Conservation (phyloP, 192 early-diverging fungal species). For the Anaeromyces robustus region DNA sequence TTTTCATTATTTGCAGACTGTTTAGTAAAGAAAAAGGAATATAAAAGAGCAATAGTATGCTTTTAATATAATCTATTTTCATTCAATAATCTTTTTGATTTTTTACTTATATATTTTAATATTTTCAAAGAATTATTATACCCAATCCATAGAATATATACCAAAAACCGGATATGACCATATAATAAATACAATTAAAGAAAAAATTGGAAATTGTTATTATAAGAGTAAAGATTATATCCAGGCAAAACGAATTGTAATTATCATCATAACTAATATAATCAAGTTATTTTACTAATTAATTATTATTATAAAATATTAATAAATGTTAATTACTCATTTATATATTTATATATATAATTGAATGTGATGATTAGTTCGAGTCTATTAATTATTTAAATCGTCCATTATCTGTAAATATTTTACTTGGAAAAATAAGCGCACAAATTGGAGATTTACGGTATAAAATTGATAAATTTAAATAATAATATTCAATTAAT, state of each 20-base stretch:
- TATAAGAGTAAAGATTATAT: not conserved
- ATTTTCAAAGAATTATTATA: not conserved
- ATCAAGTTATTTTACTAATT: too few relatives aligned
- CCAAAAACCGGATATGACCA: not conserved
- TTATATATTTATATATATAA: too few relatives aligned
- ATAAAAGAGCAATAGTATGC: too few relatives aligned
- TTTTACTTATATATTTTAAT: too few relatives aligned
- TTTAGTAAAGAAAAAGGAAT: too few relatives aligned
- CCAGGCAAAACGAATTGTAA: not conserved
- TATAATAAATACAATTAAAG: not conserved
- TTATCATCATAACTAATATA: too few relatives aligned
- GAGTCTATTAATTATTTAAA: not conserved
- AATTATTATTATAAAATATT: too few relatives aligned
- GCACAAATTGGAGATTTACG: not conserved
- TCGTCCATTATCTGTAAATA: not conserved
- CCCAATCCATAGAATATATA: not conserved
- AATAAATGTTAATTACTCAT: too few relatives aligned
- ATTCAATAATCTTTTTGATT: too few relatives aligned
- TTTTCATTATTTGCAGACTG: too few relatives aligned
- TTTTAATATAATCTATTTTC: too few relatives aligned
- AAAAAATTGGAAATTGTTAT: not conserved
- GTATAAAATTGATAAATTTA: not conserved
- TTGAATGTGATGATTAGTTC: not conserved
- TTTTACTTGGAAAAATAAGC: not conserved
- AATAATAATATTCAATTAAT: too few relatives aligned